phyloP scores from a whole-genome alignment of 352 stramenopile species.

The Pilasporangium apinafurcum region DNA sequence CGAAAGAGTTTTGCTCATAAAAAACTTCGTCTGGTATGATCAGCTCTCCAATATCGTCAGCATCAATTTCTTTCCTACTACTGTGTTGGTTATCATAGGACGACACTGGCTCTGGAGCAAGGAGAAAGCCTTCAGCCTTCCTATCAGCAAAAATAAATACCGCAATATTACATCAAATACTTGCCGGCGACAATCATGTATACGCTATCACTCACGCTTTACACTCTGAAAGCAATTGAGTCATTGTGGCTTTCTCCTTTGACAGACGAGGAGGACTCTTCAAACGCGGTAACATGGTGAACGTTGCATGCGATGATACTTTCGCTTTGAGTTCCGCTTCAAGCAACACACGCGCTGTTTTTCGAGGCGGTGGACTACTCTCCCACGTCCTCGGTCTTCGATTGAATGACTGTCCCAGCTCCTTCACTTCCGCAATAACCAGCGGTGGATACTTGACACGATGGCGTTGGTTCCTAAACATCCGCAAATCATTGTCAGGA shows the following conservation, averaged over 20 bases:
- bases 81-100: slow-evolving; percentile 31
- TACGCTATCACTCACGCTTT: slow-evolving; percentile 36
- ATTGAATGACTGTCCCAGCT: too few relatives aligned
- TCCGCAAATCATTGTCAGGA: slow-evolving; percentile 32
- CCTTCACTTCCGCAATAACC: too few relatives aligned
- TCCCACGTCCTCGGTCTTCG: slow-evolving; percentile 1
- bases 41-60: not conserved
- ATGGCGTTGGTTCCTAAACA: too few relatives aligned
- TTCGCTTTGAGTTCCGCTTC: too few relatives aligned
- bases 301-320: too few relatives aligned
- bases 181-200: not conserved
- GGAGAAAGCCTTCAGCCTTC: slow-evolving; percentile 1
- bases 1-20: slow-evolving; percentile 45
- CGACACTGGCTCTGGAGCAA: not conserved
- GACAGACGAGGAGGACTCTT: slow-evolving; percentile 3
- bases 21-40: slow-evolving; percentile 44
- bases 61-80: slow-evolving; percentile 3
- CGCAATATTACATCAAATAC: not conserved
- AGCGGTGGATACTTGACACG: too few relatives aligned
- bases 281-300: slow-evolving; percentile 32
- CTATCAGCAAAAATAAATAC: slow-evolving; percentile 1
- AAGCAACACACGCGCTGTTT: too few relatives aligned
- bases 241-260: slow-evolving; percentile 33
- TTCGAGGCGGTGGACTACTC: slow-evolving; percentile 1
- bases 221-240: slow-evolving; percentile 34